These are phyloP conservation scores for Blakeslea trispora DNA, from an alignment of 371 early-diverging fungal species.

Conservation along the genomic window DNA sequence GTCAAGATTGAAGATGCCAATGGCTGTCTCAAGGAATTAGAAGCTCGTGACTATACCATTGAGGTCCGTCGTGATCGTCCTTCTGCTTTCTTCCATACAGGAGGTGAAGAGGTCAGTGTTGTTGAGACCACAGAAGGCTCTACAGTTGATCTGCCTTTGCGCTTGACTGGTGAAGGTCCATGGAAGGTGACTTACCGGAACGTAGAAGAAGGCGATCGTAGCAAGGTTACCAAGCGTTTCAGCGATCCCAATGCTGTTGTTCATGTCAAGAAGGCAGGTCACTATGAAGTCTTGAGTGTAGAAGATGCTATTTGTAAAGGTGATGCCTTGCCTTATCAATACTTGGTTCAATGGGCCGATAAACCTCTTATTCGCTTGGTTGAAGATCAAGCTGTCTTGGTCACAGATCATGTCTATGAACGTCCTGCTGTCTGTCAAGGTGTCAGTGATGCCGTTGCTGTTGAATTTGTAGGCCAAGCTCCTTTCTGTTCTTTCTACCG, in stretches of 20 bases:
- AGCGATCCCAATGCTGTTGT: conserved; percentile 51
- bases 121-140: conserved; percentile 38
- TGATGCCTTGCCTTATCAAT: conserved; percentile 38
- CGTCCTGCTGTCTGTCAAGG: conserved; percentile 50
- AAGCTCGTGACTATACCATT: conserved; percentile 45
- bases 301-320: conserved; percentile 52
- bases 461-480: conserved; percentile 43
- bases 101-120: conserved; percentile 16
- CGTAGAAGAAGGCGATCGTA: conserved; percentile 26
- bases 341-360: conserved; percentile 39
- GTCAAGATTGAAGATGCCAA: conserved; percentile 48
- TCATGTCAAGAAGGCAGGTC: conserved; percentile 34
- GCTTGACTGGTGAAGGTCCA: conserved; percentile 51
- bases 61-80: conserved; percentile 54
- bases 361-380: conserved; percentile 42
- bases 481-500: conserved; percentile 44
- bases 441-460: conserved; percentile 37
- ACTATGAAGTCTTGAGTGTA: conserved; percentile 45
- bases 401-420: conserved; percentile 28
- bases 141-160: conserved; percentile 33
- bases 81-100: conserved; percentile 44
- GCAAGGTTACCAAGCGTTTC: conserved; percentile 16
- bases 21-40: conserved; percentile 45
- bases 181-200: conserved; percentile 47
- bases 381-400: conserved; percentile 26